Base-by-base conservation (phyloP, 805 yeast genomes). In the Torulaspora gathmanii region DNA sequence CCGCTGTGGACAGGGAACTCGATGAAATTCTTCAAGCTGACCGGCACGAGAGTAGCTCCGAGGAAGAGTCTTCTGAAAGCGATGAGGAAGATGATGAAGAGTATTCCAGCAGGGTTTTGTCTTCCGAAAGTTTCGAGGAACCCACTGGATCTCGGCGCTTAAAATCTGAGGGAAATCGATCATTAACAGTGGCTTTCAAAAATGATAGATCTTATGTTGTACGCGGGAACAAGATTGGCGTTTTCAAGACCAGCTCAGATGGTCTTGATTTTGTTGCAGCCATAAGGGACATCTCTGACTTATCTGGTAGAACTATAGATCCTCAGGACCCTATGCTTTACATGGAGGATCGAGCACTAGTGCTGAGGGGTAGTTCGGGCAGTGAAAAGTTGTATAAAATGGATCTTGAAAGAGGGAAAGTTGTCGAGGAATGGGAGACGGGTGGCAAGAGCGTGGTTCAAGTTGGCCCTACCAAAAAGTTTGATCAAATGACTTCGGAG, bases 351-450 rank as follows among this genome's bases (percentile, higher is more conserved):
- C 70, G 78, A 20, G 64, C 78, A 0, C 73, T 89, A 73, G 70
- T 89, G 23, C 59, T 89, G 54, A 86, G 83, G 56, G 80, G 78
- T 57, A 68, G 71, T 2, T 58, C 63, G 3, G 66, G 72, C 33
- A 57, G 58, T 17, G 67, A 71, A 34, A 72, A 70, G 25, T 61
- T 89, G 38, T 86, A 74, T 67, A 77, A 79, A 53, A 77, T 88
- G 88, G 96, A 89, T 67, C 65, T 89, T 39, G 84, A 78, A 58
- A 74, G 79, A 46, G 96, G 96, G 11, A 71, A 81, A 57, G 74
- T 89, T 42, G 83, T 89, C n/a, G 96, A 89, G 60, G 93, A 86
- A 59, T 89, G 95, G 93, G 68, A 74, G 28, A 71, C 84, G 16
- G 74, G 75, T 42, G 70, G 63, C 15, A 67, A 66, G 20, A 71